phyloP scores from a whole-genome alignment of 2,329 filamentous ascomycete genomes.

The Colletotrichum musicola region DNA sequence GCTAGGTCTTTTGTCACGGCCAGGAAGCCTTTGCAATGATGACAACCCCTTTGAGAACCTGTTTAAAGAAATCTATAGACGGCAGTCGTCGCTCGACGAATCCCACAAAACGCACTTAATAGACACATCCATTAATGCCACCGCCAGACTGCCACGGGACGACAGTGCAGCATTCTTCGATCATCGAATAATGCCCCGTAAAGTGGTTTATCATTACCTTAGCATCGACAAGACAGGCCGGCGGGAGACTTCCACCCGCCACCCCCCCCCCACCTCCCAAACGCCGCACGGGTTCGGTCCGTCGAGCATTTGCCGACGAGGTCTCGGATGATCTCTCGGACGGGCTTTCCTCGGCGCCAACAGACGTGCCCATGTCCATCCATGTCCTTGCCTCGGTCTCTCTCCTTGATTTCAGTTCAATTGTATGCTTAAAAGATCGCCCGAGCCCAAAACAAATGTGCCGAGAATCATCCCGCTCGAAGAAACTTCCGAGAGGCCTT shows the following conservation, averaged over 20 bases:
- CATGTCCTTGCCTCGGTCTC: not conserved
- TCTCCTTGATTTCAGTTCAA: not conserved
- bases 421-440: slow-evolving; percentile 7
- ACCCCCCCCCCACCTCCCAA: no score
- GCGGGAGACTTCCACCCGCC: no score
- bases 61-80: not conserved
- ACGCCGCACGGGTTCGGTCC: no score
- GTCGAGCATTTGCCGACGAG: slow-evolving; percentile 1
- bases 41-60: not conserved
- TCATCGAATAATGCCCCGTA: no score
- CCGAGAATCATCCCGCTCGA: slow-evolving; percentile 10
- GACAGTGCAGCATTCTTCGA: no score
- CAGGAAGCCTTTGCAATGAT: slow-evolving; percentile 34
- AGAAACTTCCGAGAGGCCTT: slow-evolving; percentile 13
- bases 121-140: not conserved
- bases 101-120: not conserved
- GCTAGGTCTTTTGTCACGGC: slow-evolving; percentile 37
- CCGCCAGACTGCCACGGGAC: no score
- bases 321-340: not conserved
- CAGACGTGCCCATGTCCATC: not conserved
- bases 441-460: slow-evolving; percentile 6
- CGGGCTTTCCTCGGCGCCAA: slow-evolving; percentile 14
- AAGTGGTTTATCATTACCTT: no score
- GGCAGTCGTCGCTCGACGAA: not conserved
- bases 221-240: no score